Base-by-base conservation (phyloP, 2,329 filamentous ascomycete genomes). In the Capronia americana region DNA sequence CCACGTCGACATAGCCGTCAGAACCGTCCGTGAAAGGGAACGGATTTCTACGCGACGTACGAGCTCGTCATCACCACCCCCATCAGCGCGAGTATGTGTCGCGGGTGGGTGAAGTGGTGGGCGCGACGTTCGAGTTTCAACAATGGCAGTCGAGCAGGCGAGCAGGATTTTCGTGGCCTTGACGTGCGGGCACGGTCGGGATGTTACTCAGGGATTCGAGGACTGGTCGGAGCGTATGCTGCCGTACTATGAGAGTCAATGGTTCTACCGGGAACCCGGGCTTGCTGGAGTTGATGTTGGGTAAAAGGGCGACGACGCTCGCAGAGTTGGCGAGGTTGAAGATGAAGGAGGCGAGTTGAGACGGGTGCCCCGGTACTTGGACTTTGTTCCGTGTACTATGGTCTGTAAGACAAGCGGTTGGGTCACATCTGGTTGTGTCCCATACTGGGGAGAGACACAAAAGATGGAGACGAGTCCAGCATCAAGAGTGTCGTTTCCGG, bases 241-340 rank as follows among this genome's bases (percentile, higher is more conserved):
- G 28, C 41, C 64, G 34, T 67, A 64, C 26, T 67, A 64, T 32
- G 57, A 64, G 30, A n/a, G 34, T 3, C 38, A 61, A n/a, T 61
- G 65, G 3, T 8, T 64, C 4, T 24, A 34, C 12, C n/a, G 50
- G 51, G 3, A 61, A 61, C 28, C 65, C 57, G 12, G 51, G 56
- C 14, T 41, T 67, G n/a, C 50, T 67, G 57, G 61, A 64, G 53
- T 67, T 56, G 65, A 50, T 64, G 61, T 44, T 67, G 14, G 57
- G 61, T 26, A 48, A 61, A 30, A 46, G 30, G 20, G 50, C 38
- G 7, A 64, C 51, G 2, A 61, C 61, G 17, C 61, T 57, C 7
- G 57, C 65, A 4, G 24, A 67, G 4, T 6, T 67, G 44, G 65
- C 57, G 1, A 48, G 17, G 55, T 14, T 34, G 50, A 50, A 34